These are phyloP conservation scores for Rhodosporidiobolus odoratus DNA, from an alignment of 768 basidiomycete genomes.

Conservation along the genomic window DNA sequence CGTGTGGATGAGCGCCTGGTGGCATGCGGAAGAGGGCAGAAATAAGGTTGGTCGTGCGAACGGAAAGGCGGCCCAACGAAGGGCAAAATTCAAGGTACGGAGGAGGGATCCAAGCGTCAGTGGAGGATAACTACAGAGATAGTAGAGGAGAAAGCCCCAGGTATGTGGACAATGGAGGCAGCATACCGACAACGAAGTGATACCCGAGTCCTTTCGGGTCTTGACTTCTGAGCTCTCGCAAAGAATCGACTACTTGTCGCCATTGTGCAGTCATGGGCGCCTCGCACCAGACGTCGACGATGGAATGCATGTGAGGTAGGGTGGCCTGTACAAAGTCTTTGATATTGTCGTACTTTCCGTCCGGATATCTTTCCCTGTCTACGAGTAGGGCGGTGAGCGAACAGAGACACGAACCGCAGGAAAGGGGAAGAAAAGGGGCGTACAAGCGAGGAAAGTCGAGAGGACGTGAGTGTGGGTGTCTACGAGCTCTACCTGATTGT, in stretches of 20 bases:
- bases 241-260: slow-evolving; percentile 6
- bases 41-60: background rate
- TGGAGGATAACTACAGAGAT: slow-evolving; percentile 46
- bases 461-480: slow-evolving; percentile 84
- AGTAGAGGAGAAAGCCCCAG: slow-evolving; percentile 56
- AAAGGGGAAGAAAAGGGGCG: background rate
- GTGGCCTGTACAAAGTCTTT: slow-evolving; percentile 64
- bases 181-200: slow-evolving; percentile 72
- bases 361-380: slow-evolving; percentile 56
- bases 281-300: slow-evolving; percentile 89
- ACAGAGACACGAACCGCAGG: background rate
- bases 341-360: slow-evolving; percentile 55
- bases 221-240: slow-evolving; percentile 18
- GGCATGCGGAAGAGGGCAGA: background rate
- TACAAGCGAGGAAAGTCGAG: slow-evolving; percentile 63
- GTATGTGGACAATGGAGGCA: slow-evolving; percentile 1
- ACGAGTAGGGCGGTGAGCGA: background rate
- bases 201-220: slow-evolving; percentile 53
- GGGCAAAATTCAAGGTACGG: too few species aligned
- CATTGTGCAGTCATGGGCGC: slow-evolving; percentile 1
- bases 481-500: slow-evolving; percentile 50
- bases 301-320: slow-evolving; percentile 47
- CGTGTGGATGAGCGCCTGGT: slow-evolving; percentile 52
- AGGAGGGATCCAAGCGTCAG: slow-evolving; percentile 10
- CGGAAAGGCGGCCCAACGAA: background rate